phyloP scores from a whole-genome alignment of 2,329 filamentous ascomycete species.

The Aspergillus sp. region DNA sequence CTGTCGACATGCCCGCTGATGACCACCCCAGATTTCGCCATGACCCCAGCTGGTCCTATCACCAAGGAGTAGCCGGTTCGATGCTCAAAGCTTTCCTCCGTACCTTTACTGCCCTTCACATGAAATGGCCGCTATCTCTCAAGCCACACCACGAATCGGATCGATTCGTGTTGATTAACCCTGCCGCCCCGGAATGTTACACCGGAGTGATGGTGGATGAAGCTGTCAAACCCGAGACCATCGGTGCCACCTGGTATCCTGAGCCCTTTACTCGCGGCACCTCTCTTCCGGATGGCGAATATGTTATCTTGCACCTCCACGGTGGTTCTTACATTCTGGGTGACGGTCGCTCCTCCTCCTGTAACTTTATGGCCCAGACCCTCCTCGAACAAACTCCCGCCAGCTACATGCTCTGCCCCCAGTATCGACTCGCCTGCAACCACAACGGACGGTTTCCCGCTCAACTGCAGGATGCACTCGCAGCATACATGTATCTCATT shows the following conservation, averaged over 20 bases:
- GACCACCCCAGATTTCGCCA: conserved; percentile 9
- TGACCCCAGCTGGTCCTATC: conserved; percentile 18
- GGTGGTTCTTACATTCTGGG: conserved; percentile 23
- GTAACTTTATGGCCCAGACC: conserved; percentile 16
- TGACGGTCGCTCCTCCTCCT: conserved; percentile 18
- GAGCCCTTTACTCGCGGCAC: conserved; percentile 2
- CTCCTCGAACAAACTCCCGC: conserved; percentile 17
- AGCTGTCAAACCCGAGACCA: conserved; percentile 15
- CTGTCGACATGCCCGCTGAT: background rate
- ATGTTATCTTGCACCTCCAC: conserved; percentile 22
- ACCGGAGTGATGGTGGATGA: conserved; percentile 15
- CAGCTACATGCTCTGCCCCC: conserved; percentile 15
- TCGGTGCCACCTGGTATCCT: conserved; percentile 23
- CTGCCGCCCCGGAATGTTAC: conserved; percentile 11
- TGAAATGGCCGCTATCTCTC: conserved; percentile 17
- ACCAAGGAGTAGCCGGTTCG: conserved; percentile 14
- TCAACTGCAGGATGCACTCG: conserved; percentile 26
- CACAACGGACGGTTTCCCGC: conserved; percentile 25
- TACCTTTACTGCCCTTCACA: conserved; percentile 6
- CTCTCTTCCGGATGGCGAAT: conserved; percentile 9
- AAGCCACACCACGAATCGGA: conserved; percentile 12
- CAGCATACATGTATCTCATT: conserved; percentile 25
- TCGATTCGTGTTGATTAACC: conserved; percentile 18
- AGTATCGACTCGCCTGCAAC: conserved; percentile 26
- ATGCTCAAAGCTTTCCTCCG: conserved; percentile 13